These are phyloP conservation scores for Exophiala viscosa DNA, from an alignment of 2,329 filamentous ascomycete genomes.

Conservation along the genomic window DNA sequence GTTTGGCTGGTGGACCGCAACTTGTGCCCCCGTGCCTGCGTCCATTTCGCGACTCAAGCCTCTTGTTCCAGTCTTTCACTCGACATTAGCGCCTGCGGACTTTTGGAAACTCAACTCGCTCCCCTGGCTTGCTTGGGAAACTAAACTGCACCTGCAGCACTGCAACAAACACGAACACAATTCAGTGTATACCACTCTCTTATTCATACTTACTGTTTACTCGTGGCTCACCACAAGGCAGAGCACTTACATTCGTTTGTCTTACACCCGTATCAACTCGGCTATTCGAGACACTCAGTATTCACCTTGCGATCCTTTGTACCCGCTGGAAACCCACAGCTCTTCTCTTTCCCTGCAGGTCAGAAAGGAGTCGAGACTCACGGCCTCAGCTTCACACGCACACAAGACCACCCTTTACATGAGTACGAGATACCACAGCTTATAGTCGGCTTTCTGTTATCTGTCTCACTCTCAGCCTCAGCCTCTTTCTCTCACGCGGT, in stretches of 20 bases:
- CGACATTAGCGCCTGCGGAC: neutral
- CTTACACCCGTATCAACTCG: neutral
- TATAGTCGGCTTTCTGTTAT: neutral
- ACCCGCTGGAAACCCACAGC: slow-evolving; percentile 2
- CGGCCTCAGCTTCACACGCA: slow-evolving; percentile 6
- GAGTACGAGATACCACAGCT: neutral
- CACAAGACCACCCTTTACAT: neutral
- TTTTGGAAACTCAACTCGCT: neutral
- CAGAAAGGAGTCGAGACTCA: slow-evolving; percentile 21
- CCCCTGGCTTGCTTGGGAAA: neutral
- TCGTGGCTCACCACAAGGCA: slow-evolving; percentile 6
- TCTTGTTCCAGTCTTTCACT: too few relatives aligned
- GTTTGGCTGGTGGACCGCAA: too few relatives aligned
- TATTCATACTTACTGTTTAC: slow-evolving; percentile 1
- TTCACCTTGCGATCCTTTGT: neutral
- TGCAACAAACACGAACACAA: slow-evolving; percentile 1
- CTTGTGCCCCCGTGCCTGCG: too few relatives aligned
- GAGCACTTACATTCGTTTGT: slow-evolving; percentile 17
- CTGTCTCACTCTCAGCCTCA: slow-evolving; percentile 6
- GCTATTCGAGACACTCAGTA: neutral
- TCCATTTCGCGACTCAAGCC: too few relatives aligned
- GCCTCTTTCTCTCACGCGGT: neutral
- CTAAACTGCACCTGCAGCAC: neutral
- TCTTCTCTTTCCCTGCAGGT: slow-evolving; percentile 21
- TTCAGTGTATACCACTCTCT: neutral